phyloP scores from a whole-genome alignment of 2,329 filamentous ascomycete species.

The Thyridium curvatum region DNA sequence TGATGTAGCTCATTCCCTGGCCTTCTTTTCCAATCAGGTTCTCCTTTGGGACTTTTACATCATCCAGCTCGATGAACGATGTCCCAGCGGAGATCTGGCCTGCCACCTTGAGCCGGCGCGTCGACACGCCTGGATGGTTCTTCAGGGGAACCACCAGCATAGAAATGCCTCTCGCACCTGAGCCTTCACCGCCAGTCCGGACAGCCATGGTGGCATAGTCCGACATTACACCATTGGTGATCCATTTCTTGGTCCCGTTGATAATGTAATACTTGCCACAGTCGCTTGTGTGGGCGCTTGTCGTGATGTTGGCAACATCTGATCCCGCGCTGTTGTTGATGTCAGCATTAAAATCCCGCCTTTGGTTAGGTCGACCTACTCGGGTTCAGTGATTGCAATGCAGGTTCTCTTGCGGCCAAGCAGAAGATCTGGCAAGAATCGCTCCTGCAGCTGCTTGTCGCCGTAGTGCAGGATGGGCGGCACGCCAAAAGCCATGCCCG shows the following conservation, averaged over 20 bases:
- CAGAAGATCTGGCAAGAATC: slow-evolving; percentile 62
- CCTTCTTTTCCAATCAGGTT: slow-evolving; percentile 68
- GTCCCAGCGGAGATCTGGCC: slow-evolving; percentile 63
- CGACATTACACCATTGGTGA: slow-evolving; percentile 67
- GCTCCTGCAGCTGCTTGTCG: slow-evolving; percentile 52
- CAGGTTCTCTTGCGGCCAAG: slow-evolving; percentile 61
- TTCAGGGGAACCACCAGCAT: slow-evolving; percentile 68
- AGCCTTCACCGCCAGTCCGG: slow-evolving; percentile 54
- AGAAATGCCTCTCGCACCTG: slow-evolving; percentile 56
- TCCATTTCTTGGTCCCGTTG: slow-evolving; percentile 78
- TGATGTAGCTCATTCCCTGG: slow-evolving; percentile 66
- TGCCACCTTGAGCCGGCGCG: slow-evolving; percentile 60
- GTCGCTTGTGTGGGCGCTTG: slow-evolving; percentile 54
- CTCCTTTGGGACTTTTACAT: slow-evolving; percentile 63
- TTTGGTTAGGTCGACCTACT: slow-evolving; percentile 13
- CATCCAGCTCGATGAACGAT: slow-evolving; percentile 70
- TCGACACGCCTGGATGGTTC: slow-evolving; percentile 56
- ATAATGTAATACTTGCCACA: slow-evolving; percentile 65
- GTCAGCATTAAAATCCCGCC: too few species aligned
- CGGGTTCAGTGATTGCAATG: slow-evolving; percentile 75
- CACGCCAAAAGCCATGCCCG: slow-evolving; percentile 66
- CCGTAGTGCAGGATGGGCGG: slow-evolving; percentile 68
- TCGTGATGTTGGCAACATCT: slow-evolving; percentile 68
- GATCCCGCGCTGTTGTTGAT: slow-evolving; percentile 44
- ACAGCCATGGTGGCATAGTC: slow-evolving; percentile 67